Percentiles rank a stretch among this genome's conserved stretches.
phyloP scores from a whole-genome alignment of 2,329 filamentous ascomycete genomes.

The Neofusicoccum laricinum region DNA sequence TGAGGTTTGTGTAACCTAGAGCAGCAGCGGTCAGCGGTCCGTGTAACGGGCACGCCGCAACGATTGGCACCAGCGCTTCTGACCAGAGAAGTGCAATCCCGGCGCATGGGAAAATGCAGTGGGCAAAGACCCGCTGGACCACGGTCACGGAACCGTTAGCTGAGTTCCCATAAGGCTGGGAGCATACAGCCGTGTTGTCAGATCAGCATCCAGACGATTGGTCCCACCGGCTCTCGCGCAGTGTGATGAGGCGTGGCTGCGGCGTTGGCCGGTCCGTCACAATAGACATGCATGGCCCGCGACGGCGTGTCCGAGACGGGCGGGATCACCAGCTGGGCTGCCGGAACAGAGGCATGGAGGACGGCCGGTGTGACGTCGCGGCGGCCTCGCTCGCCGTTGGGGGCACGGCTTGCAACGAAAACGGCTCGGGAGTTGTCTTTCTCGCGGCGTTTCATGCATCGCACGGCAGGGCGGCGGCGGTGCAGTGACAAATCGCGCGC shows the following conservation, averaged over 20 bases:
- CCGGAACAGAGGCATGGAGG: background rate
- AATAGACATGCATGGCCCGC: background rate
- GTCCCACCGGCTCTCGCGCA: background rate
- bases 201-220: background rate
- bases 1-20: background rate
- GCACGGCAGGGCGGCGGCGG: background rate
- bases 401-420: background rate
- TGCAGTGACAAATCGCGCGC: background rate
- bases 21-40: background rate
- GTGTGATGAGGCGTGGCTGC: slow-evolving; percentile 2
- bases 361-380: background rate
- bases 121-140: background rate
- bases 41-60: background rate
- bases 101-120: slow-evolving; percentile 4
- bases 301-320: background rate
- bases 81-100: background rate
- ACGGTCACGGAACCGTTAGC: background rate
- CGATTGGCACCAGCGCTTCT: background rate
- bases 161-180: background rate
- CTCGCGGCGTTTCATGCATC: background rate
- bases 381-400: background rate
- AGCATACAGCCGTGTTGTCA: background rate
- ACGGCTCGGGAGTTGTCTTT: slow-evolving; percentile 4
- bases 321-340: background rate
- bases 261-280: background rate